phyloP scores from a whole-genome alignment of 495 filamentous ascomycete species.

The Parmelia sp. region DNA sequence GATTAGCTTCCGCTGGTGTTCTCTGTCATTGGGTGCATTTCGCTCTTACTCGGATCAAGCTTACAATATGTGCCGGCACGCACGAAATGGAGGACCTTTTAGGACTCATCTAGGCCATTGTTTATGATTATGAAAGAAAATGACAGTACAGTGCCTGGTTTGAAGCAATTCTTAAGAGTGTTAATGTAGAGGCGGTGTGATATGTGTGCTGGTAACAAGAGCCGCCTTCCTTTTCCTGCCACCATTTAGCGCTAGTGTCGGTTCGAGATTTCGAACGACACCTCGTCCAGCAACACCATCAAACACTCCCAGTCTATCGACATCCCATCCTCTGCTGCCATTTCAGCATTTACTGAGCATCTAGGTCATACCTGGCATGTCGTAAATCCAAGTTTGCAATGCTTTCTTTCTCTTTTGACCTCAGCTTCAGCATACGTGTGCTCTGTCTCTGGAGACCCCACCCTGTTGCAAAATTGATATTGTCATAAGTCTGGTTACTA shows the following conservation, averaged over 20 bases:
- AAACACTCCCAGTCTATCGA: not conserved
- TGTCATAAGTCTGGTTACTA: not conserved
- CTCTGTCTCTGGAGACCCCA: not conserved
- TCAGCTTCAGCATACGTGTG: not conserved
- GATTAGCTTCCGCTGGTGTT: constrained; percentile 5
- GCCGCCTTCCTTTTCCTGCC: constrained; percentile 19
- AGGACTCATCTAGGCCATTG: not conserved
- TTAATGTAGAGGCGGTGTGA: not conserved
- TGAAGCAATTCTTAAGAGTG: constrained; percentile 2
- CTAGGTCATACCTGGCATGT: too few species aligned
- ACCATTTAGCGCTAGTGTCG: constrained; percentile 24
- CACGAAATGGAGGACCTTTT: not conserved
- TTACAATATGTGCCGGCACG: constrained; percentile 6
- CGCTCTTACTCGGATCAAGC: constrained; percentile 2
- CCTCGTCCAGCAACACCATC: constrained; percentile 9
- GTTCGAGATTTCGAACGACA: constrained; percentile 23
- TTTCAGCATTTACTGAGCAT: not conserved
- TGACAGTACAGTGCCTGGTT: not conserved
- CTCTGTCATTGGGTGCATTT: constrained; percentile 5
- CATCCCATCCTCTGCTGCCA: not conserved
- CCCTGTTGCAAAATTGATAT: constrained; percentile 3
- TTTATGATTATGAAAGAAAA: not conserved
- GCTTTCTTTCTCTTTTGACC: not conserved
- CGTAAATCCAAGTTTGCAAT: not conserved
- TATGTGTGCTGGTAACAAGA: constrained; percentile 7